Evolutionary conservation across 2,329 filamentous ascomycete species (phyloP), one percentile per base, ranked within the genome.

Genomic region (Hortaea werneckii): DNA sequence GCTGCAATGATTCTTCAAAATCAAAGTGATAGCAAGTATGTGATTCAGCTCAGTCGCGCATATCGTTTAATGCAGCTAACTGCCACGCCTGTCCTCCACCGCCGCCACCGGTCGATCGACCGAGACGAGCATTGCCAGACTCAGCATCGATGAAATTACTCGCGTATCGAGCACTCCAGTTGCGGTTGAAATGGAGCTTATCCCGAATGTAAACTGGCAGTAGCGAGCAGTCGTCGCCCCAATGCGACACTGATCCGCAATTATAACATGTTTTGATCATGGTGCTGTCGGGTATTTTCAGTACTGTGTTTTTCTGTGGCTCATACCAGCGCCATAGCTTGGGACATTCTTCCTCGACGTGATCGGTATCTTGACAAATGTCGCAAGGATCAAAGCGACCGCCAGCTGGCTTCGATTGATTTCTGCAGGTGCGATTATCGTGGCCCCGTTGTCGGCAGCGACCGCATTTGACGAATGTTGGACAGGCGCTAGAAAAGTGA

Each of bases 331-430:
- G 43, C 54, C 57, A 59, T 12, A 60, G 40, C 7, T 44, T 27
- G 2, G 50, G 34, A 42, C 58, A 60, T 26, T 57, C 49, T 39
- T 58, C 54, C 39, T 60, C 57, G 8, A 54, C 45, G 30, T 59
- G 55, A 10, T 54, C 54, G 9, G 28, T 29, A 12, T 50, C 34
- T 11, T 45, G 41, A 29, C 54, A 56, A 30, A 52, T 29, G 38
- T 56, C 51, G 47, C 54, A 56, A 4, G 47, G 40, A 40, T 54
- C 52, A 30, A 34, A 43, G n/a, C 35, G 37, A 30, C 50, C 49
- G 2, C 46, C 50, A 7, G 37, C 34, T 1, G 40, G 42, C 5
- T 41, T 38, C 5, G 46, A 37, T 9, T 34, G 34, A 11, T 42
- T 42, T 5, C 29, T 27, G 50, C 53, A 55, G 13, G 20, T 20